phyloP scores from a whole-genome alignment of 768 basidiomycete species.

The Chlorophyllum brunneum region DNA sequence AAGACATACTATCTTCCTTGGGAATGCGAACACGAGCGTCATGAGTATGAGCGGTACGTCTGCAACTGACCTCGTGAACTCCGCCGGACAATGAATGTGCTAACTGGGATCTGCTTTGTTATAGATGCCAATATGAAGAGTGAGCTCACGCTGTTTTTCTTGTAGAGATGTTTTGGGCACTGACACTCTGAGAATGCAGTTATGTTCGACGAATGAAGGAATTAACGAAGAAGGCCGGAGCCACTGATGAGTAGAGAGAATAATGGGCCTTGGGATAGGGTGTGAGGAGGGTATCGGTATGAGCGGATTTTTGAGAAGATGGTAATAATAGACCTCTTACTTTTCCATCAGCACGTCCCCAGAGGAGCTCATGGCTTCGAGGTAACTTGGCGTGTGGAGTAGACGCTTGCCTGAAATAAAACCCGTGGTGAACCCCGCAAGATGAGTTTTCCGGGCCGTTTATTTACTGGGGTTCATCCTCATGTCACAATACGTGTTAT shows the following conservation, averaged over 20 bases:
- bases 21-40: slow-evolving; percentile 89
- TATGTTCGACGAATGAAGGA: slow-evolving; percentile 87
- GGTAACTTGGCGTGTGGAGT: no score
- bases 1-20: slow-evolving; percentile 80
- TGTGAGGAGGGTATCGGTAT: slow-evolving; percentile 6
- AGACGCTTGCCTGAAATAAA: neutral
- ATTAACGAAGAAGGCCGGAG: slow-evolving; percentile 59
- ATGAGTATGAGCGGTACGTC: slow-evolving; percentile 80
- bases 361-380: no score
- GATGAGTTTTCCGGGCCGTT: no score
- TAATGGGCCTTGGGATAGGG: slow-evolving; percentile 32
- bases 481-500: no score
- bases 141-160: slow-evolving; percentile 36
- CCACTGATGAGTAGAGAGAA: slow-evolving; percentile 45
- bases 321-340: neutral
- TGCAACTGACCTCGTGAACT: neutral
- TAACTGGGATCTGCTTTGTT: neutral
- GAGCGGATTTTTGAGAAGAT: neutral
- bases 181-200: slow-evolving; percentile 34
- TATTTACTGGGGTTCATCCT: no score
- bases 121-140: slow-evolving; percentile 95
- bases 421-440: neutral
- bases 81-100: no score
- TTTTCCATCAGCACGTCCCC: no score
- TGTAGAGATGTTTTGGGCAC: slow-evolving; percentile 8